Evolutionary conservation across 2,329 filamentous ascomycete species (phyloP).

Genomic region (Venturia effusa): DNA sequence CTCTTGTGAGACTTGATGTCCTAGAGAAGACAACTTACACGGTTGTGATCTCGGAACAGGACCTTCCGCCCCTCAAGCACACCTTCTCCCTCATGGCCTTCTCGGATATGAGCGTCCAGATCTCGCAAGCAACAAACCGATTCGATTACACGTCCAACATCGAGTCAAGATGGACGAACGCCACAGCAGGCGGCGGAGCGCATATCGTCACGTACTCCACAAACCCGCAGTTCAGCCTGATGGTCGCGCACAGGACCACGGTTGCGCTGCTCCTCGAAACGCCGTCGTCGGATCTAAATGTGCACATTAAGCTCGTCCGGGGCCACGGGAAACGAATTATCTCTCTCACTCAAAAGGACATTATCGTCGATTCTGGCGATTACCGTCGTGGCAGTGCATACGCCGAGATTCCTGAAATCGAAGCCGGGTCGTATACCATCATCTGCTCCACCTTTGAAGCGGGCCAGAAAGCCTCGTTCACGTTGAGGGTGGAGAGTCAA

Average conservation of each 20-base stretch:
- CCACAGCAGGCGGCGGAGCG: conserved; percentile 76
- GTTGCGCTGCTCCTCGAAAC: conserved; percentile 67
- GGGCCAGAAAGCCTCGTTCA: conserved; percentile 64
- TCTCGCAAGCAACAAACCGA: conserved; percentile 51
- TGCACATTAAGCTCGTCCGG: conserved; percentile 80
- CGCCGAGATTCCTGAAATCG: conserved; percentile 49
- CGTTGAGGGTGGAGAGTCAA: conserved; percentile 60
- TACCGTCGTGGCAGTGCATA: conserved; percentile 73
- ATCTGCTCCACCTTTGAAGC: conserved; percentile 86
- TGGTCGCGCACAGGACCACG: conserved; percentile 44
- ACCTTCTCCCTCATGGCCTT: conserved; percentile 84
- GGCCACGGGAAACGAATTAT: conserved; percentile 62
- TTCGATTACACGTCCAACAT: conserved; percentile 50
- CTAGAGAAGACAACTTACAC: conserved; percentile 43
- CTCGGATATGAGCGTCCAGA: conserved; percentile 49
- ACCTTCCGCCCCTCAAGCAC: conserved; percentile 60
- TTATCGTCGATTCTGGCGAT: conserved; percentile 75
- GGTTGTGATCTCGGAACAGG: conserved; percentile 67
- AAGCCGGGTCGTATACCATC: conserved; percentile 69
- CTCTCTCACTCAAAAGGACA: conserved; percentile 60
- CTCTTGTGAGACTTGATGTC: conserved; percentile 63
- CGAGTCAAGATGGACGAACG: conserved; percentile 60
- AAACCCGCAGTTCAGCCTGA: conserved; percentile 78
- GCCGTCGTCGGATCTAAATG: conserved; percentile 52
- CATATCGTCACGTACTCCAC: conserved; percentile 64